Evolutionary conservation across 805 yeast species (phyloP).

Genomic region (Lipomyces mesembrius): DNA sequence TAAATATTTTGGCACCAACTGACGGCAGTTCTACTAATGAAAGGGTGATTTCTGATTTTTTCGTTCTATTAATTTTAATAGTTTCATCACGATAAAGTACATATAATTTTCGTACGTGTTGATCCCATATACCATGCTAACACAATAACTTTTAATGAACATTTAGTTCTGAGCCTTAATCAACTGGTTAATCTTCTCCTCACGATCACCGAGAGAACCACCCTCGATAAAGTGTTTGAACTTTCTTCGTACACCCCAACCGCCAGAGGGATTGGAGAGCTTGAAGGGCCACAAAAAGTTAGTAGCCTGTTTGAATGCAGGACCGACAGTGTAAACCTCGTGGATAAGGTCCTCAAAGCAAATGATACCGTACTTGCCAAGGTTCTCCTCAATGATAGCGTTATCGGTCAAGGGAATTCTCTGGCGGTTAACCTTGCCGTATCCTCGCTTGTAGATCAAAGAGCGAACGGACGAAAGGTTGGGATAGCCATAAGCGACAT

Average conservation of each 20-base stretch:
- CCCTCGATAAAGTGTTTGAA: conserved; percentile 85
- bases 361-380: conserved; percentile 76
- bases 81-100: neutral
- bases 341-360: conserved; percentile 79
- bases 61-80: neutral
- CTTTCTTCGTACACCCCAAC: conserved; percentile 80
- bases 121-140: neutral
- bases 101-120: neutral
- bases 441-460: conserved; percentile 81
- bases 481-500: conserved; percentile 84
- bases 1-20: no score
- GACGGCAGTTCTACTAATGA: no score
- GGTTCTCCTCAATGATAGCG: conserved; percentile 68
- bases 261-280: conserved; percentile 80
- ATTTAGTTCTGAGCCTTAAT: conserved; percentile 47
- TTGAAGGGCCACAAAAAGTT: conserved; percentile 87
- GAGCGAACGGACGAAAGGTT: conserved; percentile 72
- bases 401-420: conserved; percentile 74
- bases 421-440: conserved; percentile 80
- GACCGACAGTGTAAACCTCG: conserved; percentile 82
- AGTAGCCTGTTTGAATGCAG: conserved; percentile 83
- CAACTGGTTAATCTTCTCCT: conserved; percentile 74
- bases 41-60: neutral
- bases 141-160: conserved; percentile 9
- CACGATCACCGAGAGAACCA: conserved; percentile 85